A percentile compares a stretch with the other conserved stretches of the same genome.
phyloP scores from a whole-genome alignment of 805 yeast genomes.

The Metschnikowia shivogae region DNA sequence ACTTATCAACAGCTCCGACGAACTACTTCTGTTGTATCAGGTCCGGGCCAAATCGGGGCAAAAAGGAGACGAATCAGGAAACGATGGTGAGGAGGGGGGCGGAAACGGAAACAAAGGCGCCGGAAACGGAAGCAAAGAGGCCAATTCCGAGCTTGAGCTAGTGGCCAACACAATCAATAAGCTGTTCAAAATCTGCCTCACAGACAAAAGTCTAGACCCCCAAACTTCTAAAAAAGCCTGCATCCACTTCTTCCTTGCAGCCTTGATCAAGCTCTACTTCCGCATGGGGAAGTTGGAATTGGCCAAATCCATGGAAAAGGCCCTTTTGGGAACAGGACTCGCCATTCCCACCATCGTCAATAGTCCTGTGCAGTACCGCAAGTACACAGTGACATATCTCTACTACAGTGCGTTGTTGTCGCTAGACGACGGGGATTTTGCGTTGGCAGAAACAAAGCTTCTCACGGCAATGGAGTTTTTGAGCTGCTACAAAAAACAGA shows the following conservation, averaged over 20 bases:
- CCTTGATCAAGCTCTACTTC: constrained; percentile 67
- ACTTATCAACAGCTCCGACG: constrained; percentile 37
- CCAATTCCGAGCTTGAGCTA: constrained; percentile 35
- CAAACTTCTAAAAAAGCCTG: constrained; percentile 52
- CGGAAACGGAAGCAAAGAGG: constrained; percentile 1
- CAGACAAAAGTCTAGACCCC: constrained; percentile 63
- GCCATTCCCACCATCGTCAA: constrained; percentile 45
- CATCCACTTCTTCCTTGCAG: constrained; percentile 66
- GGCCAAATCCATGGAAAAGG: constrained; percentile 71
- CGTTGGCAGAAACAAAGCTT: constrained; percentile 48
- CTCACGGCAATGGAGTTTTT: constrained; percentile 44
- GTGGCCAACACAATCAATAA: constrained; percentile 65
- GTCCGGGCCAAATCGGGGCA: constrained; percentile 28
- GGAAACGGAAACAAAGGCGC: constrained; percentile 15
- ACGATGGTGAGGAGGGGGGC: constrained; percentile 11
- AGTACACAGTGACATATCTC: constrained; percentile 47
- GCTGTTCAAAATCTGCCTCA: constrained; percentile 71
- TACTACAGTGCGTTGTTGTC: constrained; percentile 68
- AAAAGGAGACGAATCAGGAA: constrained; percentile 9
- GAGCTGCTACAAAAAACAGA: constrained; percentile 19
- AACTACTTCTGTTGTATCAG: constrained; percentile 38
- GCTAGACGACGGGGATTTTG: constrained; percentile 60
- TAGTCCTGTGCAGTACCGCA: constrained; percentile 35
- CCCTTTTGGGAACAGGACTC: constrained; percentile 49
- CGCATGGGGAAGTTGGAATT: constrained; percentile 62